Percentiles rank a stretch among this genome's conserved stretches.
phyloP scores from a whole-genome alignment of 2,329 filamentous ascomycete genomes.

The Colletotrichum shisoi region DNA sequence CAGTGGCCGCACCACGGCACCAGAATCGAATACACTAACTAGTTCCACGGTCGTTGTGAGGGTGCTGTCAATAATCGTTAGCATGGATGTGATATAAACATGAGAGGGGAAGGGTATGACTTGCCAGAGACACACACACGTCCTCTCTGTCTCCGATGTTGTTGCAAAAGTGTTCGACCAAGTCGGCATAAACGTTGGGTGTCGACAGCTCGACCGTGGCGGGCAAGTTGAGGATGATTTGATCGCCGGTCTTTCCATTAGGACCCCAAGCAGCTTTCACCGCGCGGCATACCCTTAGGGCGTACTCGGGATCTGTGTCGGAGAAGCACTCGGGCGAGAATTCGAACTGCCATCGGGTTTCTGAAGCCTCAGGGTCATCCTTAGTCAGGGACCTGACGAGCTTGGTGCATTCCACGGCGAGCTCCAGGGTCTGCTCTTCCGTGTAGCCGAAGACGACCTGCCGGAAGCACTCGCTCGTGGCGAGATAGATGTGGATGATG shows the following conservation, averaged over 20 bases:
- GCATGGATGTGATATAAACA: too few species aligned
- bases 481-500: slow-evolving; percentile 93
- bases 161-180: slow-evolving; percentile 93
- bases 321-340: slow-evolving; percentile 91
- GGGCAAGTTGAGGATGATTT: slow-evolving; percentile 95
- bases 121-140: slow-evolving; percentile 75
- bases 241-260: slow-evolving; percentile 52
- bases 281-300: slow-evolving; percentile 83
- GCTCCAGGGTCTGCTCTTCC: slow-evolving; percentile 79
- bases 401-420: slow-evolving; percentile 86
- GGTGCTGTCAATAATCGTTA: slow-evolving; percentile 59
- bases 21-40: too few species aligned
- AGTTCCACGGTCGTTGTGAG: slow-evolving; percentile 87
- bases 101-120: too few species aligned
- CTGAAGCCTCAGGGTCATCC: slow-evolving; percentile 63
- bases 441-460: slow-evolving; percentile 88
- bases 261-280: slow-evolving; percentile 95
- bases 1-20: too few species aligned
- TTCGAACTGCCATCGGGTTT: slow-evolving; percentile 77
- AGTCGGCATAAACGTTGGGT: slow-evolving; percentile 93
- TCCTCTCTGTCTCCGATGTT: slow-evolving; percentile 87
- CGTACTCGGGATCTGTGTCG: slow-evolving; percentile 85
- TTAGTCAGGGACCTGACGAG: slow-evolving; percentile 91
- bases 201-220: slow-evolving; percentile 96
- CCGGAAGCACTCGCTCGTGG: slow-evolving; percentile 95